Conservation (phyloP, 495 filamentous ascomycete species). For the Thermothielavioides terrestris region DNA sequence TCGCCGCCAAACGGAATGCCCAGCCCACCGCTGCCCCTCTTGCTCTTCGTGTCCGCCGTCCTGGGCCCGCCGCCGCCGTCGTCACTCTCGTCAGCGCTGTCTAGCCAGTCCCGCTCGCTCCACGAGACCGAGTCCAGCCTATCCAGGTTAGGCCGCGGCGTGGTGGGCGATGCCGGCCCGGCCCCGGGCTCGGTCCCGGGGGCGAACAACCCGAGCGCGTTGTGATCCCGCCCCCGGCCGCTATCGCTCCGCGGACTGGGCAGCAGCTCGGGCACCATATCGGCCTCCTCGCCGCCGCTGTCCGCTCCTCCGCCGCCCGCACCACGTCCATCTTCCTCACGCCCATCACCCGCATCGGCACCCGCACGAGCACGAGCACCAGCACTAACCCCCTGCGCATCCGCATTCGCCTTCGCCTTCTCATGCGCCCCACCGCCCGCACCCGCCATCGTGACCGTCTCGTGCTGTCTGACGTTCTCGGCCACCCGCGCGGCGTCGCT, state of each 20-base stretch:
- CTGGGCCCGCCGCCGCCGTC: slow-evolving; percentile 14
- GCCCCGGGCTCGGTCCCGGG: not conserved
- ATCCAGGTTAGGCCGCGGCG: slow-evolving; percentile 24
- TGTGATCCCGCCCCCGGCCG: not conserved
- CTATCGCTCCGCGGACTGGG: not conserved
- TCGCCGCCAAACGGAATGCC: not conserved
- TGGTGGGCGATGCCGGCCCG: slow-evolving; percentile 5
- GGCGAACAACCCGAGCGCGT: slow-evolving; percentile 3
- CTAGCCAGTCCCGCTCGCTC: slow-evolving; percentile 47
- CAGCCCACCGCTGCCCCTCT: slow-evolving; percentile 8
- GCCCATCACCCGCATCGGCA: not conserved
- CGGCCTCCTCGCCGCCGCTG: not conserved
- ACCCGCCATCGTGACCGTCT: slow-evolving; percentile 33
- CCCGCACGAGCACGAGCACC: not conserved
- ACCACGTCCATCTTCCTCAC: slow-evolving; percentile 5
- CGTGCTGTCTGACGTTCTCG: slow-evolving; percentile 41
- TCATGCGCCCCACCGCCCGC: slow-evolving; percentile 33
- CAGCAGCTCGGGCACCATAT: slow-evolving; percentile 5
- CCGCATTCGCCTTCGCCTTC: slow-evolving; percentile 20
- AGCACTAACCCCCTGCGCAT: not conserved
- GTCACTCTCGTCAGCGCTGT: slow-evolving; percentile 44
- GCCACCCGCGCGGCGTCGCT: slow-evolving; percentile 58
- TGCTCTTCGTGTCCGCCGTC: slow-evolving; percentile 11
- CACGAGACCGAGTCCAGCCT: slow-evolving; percentile 37
- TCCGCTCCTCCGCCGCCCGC: not conserved